Evolutionary conservation across 2,329 filamentous ascomycete genomes (phyloP), one percentile per base, ranked within the genome.

Genomic region (Fusarium nanum): DNA sequence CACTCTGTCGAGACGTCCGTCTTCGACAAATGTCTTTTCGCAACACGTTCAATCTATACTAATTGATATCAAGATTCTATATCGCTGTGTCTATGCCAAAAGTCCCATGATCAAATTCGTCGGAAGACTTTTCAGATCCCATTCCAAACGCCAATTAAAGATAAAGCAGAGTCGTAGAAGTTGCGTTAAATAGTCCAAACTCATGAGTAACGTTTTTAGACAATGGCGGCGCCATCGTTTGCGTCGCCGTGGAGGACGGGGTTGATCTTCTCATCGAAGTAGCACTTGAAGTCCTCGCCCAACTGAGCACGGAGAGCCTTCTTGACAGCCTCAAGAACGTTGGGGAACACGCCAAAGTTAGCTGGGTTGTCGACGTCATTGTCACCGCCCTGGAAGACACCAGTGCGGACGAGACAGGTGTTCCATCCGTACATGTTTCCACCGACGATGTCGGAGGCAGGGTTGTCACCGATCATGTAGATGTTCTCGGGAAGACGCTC

Each of bases 391-490:
- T 92, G 90, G 86, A 91, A 93, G 49, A 93, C 91, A 81, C 92
- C 92, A 0, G 91, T 93, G 76, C 91, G 88, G 60, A 93, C 91
- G 57, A 93, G 81, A 76, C 91, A 93, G 5, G 91, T 93, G 82
- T 93, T 93, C 92, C 91, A 93, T 64, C 90, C 90, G 80, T 93
- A 93, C 86, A 90, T 91, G 85, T 93, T 93, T 67, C 91, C 91
- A 67, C 91, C 91, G 69, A 75, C 68, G 30, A 75, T 75, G 59
- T 75, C 73, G n/a, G 73, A 75, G 27, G 73, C 73, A 4, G 91
- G 91, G 75, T 93, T 93, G 76, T 93, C 91, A 7, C 94, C 94
- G 37, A 97, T 87, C 94, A 97, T 97, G 79, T 95, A 97, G 8
- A 97, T 93, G 47, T 85, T 87, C 74, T 85, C 83, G 55, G 96